Conservation (phyloP, 2,329 filamentous ascomycete species). For the Fusarium transvaalense region DNA sequence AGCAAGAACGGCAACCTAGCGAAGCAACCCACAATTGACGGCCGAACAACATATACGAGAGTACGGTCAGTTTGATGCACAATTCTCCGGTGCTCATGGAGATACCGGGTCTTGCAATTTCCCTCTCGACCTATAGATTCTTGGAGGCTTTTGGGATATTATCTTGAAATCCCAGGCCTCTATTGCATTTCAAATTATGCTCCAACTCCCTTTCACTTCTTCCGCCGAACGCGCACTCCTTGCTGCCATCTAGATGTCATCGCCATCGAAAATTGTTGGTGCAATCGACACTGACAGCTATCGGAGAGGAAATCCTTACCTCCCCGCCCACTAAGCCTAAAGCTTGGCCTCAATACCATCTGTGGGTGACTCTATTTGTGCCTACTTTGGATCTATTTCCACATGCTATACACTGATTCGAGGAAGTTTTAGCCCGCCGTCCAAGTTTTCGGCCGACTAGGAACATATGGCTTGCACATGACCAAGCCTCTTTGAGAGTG, state of each 20-base stretch:
- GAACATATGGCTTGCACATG: conserved; percentile 27
- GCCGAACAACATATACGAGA: background rate
- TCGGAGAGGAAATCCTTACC: background rate
- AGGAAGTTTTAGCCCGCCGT: conserved; percentile 6
- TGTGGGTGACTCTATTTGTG: background rate
- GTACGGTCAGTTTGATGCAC: conserved; percentile 32
- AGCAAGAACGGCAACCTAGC: background rate
- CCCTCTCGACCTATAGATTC: background rate
- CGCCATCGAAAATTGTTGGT: background rate
- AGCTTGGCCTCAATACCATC: background rate
- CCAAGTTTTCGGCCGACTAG: background rate
- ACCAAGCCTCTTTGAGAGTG: conserved; percentile 33
- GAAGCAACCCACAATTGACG: background rate
- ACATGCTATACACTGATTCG: conserved; percentile 3
- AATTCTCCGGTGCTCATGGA: conserved; percentile 22
- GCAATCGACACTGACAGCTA: background rate
- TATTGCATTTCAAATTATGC: background rate
- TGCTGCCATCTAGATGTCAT: background rate
- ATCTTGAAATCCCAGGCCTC: too few species aligned
- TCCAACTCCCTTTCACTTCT: background rate
- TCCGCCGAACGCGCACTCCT: background rate
- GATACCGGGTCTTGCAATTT: background rate
- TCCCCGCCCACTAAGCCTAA: background rate
- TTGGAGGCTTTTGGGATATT: background rate
- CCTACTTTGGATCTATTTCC: background rate